Conservation (phyloP, 1,139 yeast species). For the Sugiyamaella paludigena region DNA sequence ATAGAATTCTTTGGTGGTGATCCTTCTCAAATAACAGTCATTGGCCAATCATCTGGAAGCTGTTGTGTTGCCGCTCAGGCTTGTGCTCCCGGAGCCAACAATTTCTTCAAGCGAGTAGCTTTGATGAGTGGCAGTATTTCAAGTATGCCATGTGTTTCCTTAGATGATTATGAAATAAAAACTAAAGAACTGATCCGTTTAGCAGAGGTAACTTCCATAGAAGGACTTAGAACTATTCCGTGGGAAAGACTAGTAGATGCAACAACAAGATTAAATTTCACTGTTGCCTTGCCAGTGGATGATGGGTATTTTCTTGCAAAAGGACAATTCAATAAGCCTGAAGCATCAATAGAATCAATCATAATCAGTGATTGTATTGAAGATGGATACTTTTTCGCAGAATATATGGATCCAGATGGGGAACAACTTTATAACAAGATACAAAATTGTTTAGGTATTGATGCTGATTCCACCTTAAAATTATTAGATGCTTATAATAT, state of each 20-base stretch:
- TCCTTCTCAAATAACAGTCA: conserved; percentile 37
- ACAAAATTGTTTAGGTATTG: conserved; percentile 8
- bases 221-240: conserved; percentile 19
- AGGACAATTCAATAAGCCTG: conserved; percentile 13
- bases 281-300: conserved; percentile 24
- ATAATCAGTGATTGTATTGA: conserved; percentile 27
- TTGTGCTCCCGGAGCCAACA: conserved; percentile 12
- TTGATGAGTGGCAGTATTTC: conserved; percentile 25
- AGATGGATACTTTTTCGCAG: conserved; percentile 28
- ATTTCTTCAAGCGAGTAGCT: conserved; percentile 23
- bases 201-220: conserved; percentile 12
- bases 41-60: conserved; percentile 43
- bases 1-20: conserved; percentile 40
- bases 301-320: conserved; percentile 24
- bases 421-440: conserved; percentile 5
- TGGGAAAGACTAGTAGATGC: conserved; percentile 27
- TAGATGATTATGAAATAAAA: conserved; percentile 18
- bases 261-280: conserved; percentile 17
- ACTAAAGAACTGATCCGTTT: conserved; percentile 15
- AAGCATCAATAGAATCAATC: conserved; percentile 17
- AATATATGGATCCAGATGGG: conserved; percentile 14
- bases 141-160: conserved; percentile 16
- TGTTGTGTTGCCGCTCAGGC: conserved; percentile 25
- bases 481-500: conserved; percentile 14
- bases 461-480: conserved; percentile 1